Evolutionary conservation across 495 filamentous ascomycete species (phyloP), one percentile per base, ranked within the genome.

Genomic region (Aspergillus sparsus): DNA sequence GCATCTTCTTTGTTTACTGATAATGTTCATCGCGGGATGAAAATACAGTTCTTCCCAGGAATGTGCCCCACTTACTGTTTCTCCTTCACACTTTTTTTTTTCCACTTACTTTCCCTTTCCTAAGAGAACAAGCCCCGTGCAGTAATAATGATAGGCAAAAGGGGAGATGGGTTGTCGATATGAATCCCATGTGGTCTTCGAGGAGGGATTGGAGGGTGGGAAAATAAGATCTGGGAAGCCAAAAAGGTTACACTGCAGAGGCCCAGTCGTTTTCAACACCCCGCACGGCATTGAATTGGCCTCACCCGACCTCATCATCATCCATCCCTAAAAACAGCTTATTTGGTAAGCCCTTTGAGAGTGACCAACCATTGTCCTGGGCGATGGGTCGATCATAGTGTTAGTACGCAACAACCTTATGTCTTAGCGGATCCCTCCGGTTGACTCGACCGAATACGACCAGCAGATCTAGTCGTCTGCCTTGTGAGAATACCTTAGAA

Each of bases 301-400:
- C 57, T 59, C 63, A 66, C 45, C 56, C 51, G 63, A 62, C 63
- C 46, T 39, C 55, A 57, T 66, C 62, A 64, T 53, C 60, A 54
- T 16, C 36, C 34, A 41, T 44, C 39, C 32, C 42, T 52, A 36
- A 49, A 37, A 4, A 54, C 50, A 55, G 50, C 50, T 54, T 41
- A 16, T 49, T 39, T 42, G 31, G 12, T 36, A 31, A 32, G 27
- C 5, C n/a, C 16, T 16, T 27, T 57, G 55, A 35, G 41, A 32
- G 37, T 54, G 58, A 60, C 50, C 58, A 54, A 37, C 50, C 55
- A 12, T 45, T 31, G 1, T 21, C 15, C 9, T 47, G 7, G n/a
- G n/a, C 12, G 15, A 18, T 15, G 16, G 16, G 16, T 9, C 15
- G 44, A 47, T 47, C 44, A 47, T 47, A 10, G 3, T 27, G 21